A percentile compares a stretch with the other conserved stretches of the same genome.
Evolutionary conservation across 352 stramenopile genomes (phyloP).

Genomic region (Globisporangium alternatum): DNA sequence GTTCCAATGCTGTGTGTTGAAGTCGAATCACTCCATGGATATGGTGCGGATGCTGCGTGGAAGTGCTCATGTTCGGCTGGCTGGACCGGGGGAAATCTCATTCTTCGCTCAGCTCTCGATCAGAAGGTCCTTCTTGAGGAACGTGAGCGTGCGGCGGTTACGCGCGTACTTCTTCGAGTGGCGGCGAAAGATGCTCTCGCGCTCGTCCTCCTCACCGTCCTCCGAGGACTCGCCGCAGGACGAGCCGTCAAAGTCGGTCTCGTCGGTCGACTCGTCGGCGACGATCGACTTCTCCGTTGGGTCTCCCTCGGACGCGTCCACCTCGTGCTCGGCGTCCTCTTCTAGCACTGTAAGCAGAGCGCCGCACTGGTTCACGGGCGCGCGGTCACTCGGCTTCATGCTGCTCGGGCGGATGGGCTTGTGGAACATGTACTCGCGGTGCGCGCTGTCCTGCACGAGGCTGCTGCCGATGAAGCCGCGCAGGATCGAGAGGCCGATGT

Average conservation of each 20-base stretch:
- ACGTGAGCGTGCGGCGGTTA: constrained; percentile 47
- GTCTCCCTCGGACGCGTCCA: constrained; percentile 20
- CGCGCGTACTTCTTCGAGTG: constrained; percentile 60
- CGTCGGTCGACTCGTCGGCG: constrained; percentile 31
- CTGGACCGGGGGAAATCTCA: not conserved
- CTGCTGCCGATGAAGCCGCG: constrained; percentile 64
- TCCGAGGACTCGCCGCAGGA: constrained; percentile 36
- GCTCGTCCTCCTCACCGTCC: constrained; percentile 32
- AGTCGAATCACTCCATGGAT: not conserved
- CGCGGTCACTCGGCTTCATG: constrained; percentile 39
- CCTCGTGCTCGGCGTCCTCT: constrained; percentile 36
- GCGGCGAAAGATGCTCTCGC: constrained; percentile 46
- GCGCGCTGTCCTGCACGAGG: constrained; percentile 46
- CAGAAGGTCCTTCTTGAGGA: constrained; percentile 47
- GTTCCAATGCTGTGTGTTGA: constrained; percentile 8
- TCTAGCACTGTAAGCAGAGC: constrained; percentile 59
- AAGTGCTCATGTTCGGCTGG: not conserved
- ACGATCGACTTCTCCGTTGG: constrained; percentile 12
- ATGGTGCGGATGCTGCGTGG: not conserved
- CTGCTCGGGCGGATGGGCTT: constrained; percentile 45
- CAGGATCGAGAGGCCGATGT: constrained; percentile 60
- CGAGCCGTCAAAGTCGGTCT: constrained; percentile 26
- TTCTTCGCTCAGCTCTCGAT: constrained; percentile 6
- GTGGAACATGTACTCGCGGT: constrained; percentile 61
- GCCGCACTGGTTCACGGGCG: constrained; percentile 60